Conservation (phyloP, 805 yeast genomes). For the Metschnikowia borealis region DNA sequence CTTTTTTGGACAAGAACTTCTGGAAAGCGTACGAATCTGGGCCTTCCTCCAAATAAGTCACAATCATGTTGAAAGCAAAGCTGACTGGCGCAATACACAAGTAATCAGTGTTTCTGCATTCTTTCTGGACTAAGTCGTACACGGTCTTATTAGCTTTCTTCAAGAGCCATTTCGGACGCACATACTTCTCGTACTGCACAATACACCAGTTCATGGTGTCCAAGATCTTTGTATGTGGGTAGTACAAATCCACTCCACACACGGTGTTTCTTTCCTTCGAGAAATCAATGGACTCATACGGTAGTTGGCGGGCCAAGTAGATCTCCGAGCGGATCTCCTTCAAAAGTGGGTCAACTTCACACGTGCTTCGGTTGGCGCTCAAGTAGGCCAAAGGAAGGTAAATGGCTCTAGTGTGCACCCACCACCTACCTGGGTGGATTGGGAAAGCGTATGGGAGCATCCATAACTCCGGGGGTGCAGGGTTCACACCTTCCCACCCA, state of each 20-base stretch:
- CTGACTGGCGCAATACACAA: slow-evolving; percentile 92
- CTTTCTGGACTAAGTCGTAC: slow-evolving; percentile 67
- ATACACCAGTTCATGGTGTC: slow-evolving; percentile 58
- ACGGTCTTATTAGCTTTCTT: slow-evolving; percentile 48
- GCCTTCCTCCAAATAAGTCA: slow-evolving; percentile 69
- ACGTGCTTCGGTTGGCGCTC: slow-evolving; percentile 50
- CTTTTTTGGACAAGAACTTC: slow-evolving; percentile 53
- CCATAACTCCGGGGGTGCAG: slow-evolving; percentile 97
- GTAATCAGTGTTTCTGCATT: slow-evolving; percentile 70
- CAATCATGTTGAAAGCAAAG: slow-evolving; percentile 78
- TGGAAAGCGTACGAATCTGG: slow-evolving; percentile 56
- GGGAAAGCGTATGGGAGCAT: slow-evolving; percentile 75
- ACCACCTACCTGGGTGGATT: slow-evolving; percentile 94
- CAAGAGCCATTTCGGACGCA: slow-evolving; percentile 73
- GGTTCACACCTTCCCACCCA: slow-evolving; percentile 95
- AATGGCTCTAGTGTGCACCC: slow-evolving; percentile 97
- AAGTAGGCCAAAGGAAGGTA: slow-evolving; percentile 85
- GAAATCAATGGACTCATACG: slow-evolving; percentile 68
- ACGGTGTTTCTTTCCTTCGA: slow-evolving; percentile 71
- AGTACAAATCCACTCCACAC: slow-evolving; percentile 88
- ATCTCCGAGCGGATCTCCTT: slow-evolving; percentile 70
- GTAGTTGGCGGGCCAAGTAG: slow-evolving; percentile 46
- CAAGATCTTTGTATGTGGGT: slow-evolving; percentile 77
- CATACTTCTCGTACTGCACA: slow-evolving; percentile 61
- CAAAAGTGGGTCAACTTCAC: slow-evolving; percentile 62